phyloP scores from a whole-genome alignment of 1,284 basidiomycete genomes.

The Apiotrichum siamense region DNA sequence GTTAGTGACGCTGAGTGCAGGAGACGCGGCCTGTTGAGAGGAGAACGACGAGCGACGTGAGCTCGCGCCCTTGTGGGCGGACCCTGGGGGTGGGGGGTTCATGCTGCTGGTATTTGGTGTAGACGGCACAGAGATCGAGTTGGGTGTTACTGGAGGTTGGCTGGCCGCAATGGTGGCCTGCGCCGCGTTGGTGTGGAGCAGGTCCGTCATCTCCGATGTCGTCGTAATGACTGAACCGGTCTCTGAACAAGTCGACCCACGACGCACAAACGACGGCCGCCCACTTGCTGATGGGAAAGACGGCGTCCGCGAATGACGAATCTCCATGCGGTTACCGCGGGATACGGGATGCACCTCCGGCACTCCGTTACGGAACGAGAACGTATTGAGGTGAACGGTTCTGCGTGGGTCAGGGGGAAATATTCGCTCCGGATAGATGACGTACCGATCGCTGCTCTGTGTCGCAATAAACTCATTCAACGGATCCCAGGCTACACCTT shows the following conservation, averaged over 20 bases:
- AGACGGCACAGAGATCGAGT: conserved; percentile 35
- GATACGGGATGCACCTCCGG: conserved; percentile 66
- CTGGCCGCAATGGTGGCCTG: not conserved
- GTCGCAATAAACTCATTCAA: conserved; percentile 91
- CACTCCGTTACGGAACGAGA: conserved; percentile 66
- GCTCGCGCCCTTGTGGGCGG: conserved; percentile 44
- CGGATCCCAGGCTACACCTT: conserved; percentile 95
- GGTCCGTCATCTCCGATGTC: conserved; percentile 12
- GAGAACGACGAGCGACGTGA: conserved; percentile 85
- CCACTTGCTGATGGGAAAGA: conserved; percentile 34
- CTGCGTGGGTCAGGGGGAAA: conserved; percentile 24
- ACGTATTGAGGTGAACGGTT: conserved; percentile 79
- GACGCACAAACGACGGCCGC: conserved; percentile 58
- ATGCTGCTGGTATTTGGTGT: conserved; percentile 39
- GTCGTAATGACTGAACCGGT: conserved; percentile 58
- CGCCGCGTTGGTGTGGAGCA: not conserved
- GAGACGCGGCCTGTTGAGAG: conserved; percentile 47
- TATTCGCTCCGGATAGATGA: not conserved
- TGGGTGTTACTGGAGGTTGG: conserved; percentile 26
- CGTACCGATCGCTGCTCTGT: conserved; percentile 76
- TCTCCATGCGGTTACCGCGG: conserved; percentile 43
- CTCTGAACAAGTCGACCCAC: conserved; percentile 69
- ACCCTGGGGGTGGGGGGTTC: conserved; percentile 42
- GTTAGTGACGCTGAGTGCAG: conserved; percentile 33
- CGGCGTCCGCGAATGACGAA: conserved; percentile 46